phyloP scores from a whole-genome alignment of 192 early-diverging fungal species.

The Backusella sp. region DNA sequence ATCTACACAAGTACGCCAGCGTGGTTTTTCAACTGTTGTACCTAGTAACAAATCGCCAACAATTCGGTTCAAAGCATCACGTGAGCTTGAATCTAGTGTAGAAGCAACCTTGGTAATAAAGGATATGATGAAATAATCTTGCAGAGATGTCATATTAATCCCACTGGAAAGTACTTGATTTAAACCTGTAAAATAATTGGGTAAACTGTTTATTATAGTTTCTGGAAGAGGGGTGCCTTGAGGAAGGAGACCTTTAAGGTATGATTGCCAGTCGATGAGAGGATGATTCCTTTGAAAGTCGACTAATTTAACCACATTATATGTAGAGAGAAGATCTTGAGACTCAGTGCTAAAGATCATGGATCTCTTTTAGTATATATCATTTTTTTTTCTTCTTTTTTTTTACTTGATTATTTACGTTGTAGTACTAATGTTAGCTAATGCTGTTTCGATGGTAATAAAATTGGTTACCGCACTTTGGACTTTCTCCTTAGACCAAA shows the following conservation, averaged over 20 bases:
- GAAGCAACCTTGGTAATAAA: background rate
- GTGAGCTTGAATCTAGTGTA: background rate
- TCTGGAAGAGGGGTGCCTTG: conserved; percentile 21
- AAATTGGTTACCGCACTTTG: background rate
- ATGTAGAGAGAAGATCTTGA: too few species aligned
- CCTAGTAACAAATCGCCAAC: background rate
- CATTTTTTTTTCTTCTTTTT: too few species aligned
- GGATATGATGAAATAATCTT: conserved; percentile 41
- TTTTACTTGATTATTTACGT: background rate
- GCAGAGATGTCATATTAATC: background rate
- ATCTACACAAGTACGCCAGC: conserved; percentile 43
- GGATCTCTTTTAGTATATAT: too few species aligned
- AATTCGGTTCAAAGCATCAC: background rate
- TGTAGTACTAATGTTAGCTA: background rate
- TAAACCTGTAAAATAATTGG: conserved; percentile 42
- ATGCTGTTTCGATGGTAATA: background rate
- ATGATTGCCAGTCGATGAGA: conserved; percentile 37
- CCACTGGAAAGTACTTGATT: conserved; percentile 21
- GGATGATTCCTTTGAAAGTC: conserved; percentile 36
- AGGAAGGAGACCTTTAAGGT: conserved; percentile 27
- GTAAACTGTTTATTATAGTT: conserved; percentile 45
- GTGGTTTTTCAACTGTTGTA: conserved; percentile 1
- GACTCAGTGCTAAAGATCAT: too few species aligned
- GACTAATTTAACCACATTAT: background rate
- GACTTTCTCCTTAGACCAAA: background rate